phyloP scores from a whole-genome alignment of 345 rosid genomes.

The Eucalyptus tenuipes region DNA sequence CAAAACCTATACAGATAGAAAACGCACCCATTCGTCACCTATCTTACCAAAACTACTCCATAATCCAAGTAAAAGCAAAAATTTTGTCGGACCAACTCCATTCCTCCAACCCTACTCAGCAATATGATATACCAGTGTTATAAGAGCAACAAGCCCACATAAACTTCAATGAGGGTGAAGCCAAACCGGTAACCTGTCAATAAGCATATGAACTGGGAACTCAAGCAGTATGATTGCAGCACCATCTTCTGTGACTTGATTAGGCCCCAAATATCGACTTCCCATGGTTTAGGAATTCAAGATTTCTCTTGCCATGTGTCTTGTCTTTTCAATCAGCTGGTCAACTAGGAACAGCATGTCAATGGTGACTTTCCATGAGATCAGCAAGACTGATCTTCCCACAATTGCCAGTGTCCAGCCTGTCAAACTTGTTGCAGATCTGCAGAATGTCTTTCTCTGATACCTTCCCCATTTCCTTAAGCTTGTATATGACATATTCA shows the following conservation, averaged over 20 bases:
- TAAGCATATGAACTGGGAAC: neutral
- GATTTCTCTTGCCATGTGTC: neutral
- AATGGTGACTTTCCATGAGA: constrained; percentile 6
- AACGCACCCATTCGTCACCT: neutral
- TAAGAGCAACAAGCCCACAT: neutral
- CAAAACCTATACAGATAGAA: neutral
- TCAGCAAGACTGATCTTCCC: constrained; percentile 33
- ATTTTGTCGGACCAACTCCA: neutral
- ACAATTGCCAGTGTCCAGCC: constrained; percentile 22
- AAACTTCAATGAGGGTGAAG: neutral
- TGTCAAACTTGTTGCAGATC: constrained; percentile 17
- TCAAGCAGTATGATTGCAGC: neutral
- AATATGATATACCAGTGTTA: neutral
- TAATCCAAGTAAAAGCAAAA: neutral
- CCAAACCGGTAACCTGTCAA: neutral
- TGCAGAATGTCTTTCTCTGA: constrained; percentile 26
- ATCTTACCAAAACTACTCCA: neutral
- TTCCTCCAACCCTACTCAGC: neutral
- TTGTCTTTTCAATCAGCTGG: neutral
- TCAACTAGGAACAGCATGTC: neutral
- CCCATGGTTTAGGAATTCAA: neutral
- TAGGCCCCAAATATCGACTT: neutral
- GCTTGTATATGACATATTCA: constrained; percentile 31
- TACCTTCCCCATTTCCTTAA: constrained; percentile 36
- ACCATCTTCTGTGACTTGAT: neutral